These are phyloP conservation scores for Melocanna baccifera DNA, from an alignment of 176 grass and related monocot species.

Conservation along the genomic window DNA sequence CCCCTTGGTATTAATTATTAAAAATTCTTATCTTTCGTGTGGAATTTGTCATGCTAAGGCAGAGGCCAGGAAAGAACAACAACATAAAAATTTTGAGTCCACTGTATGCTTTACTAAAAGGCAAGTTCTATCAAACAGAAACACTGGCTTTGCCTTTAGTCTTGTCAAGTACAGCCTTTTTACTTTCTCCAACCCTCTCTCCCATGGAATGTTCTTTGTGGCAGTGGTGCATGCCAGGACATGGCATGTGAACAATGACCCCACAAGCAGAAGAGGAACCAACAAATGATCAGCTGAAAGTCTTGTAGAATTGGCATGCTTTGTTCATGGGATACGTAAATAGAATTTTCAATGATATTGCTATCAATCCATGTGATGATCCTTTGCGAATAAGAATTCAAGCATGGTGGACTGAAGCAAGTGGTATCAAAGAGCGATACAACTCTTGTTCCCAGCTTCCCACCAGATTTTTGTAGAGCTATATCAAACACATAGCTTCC, in stretches of 20 bases:
- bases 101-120: conserved; percentile 22
- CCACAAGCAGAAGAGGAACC: neutral
- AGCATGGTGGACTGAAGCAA: conserved; percentile 14
- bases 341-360: conserved; percentile 18
- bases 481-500: too few species aligned
- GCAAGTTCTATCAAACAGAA: conserved; percentile 15
- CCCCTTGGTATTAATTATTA: conserved; percentile 14
- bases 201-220: conserved; percentile 33
- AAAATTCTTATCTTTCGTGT: conserved; percentile 25
- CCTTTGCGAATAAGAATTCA: conserved; percentile 35
- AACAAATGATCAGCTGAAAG: conserved; percentile 20
- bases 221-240: conserved; percentile 21
- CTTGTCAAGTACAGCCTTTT: conserved; percentile 32
- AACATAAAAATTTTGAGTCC: neutral
- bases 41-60: conserved; percentile 38
- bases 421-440: neutral
- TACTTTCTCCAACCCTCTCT: conserved; percentile 18
- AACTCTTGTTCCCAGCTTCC: too few species aligned
- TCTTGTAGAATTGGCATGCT: conserved; percentile 6
- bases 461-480: too few species aligned
- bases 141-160: conserved; percentile 32
- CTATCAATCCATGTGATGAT: conserved; percentile 40
- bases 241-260: conserved; percentile 10
- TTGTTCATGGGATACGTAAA: conserved; percentile 13
- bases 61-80: conserved; percentile 26